A percentile compares a stretch with the other conserved stretches of the same genome.
Evolutionary conservation across 2,329 filamentous ascomycete species (phyloP).

Genomic region (Verticillium isaacii): DNA sequence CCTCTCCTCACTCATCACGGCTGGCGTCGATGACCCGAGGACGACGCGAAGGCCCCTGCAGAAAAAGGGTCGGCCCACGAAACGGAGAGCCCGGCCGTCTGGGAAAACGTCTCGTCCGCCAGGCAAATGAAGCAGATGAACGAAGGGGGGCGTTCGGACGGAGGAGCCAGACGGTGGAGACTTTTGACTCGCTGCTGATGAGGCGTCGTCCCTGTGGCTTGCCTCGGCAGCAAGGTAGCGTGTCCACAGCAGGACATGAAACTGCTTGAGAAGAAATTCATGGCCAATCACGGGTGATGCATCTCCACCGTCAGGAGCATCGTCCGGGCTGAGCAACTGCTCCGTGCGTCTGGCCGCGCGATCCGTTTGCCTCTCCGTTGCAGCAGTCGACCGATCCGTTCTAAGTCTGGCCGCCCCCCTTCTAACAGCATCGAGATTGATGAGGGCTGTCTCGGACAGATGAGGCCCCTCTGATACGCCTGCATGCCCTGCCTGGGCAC

Average conservation of each 20-base stretch:
- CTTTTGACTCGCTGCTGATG: background rate
- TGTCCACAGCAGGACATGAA: background rate
- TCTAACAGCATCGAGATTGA: background rate
- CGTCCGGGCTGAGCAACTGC: background rate
- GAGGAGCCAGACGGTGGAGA: background rate
- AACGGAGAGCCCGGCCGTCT: background rate
- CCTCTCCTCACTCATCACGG: no score
- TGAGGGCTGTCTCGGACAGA: background rate
- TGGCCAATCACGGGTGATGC: background rate
- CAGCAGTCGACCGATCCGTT: background rate
- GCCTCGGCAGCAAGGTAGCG: background rate
- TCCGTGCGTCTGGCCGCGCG: background rate
- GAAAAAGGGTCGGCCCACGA: background rate
- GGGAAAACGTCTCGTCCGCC: background rate
- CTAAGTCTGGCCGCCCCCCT: background rate
- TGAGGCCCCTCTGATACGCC: background rate
- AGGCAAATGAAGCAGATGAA: background rate
- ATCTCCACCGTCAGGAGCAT: background rate
- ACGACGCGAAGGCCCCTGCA: background rate
- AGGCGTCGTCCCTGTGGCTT: background rate
- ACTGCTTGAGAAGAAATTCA: background rate
- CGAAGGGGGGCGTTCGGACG: background rate
- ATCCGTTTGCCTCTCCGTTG: background rate
- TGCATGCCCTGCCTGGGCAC: background rate
- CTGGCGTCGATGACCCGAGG: background rate